Evolutionary conservation across 2,329 filamentous ascomycete species (phyloP), one percentile per base, ranked within the genome.

Genomic region (Ophiostoma ips): DNA sequence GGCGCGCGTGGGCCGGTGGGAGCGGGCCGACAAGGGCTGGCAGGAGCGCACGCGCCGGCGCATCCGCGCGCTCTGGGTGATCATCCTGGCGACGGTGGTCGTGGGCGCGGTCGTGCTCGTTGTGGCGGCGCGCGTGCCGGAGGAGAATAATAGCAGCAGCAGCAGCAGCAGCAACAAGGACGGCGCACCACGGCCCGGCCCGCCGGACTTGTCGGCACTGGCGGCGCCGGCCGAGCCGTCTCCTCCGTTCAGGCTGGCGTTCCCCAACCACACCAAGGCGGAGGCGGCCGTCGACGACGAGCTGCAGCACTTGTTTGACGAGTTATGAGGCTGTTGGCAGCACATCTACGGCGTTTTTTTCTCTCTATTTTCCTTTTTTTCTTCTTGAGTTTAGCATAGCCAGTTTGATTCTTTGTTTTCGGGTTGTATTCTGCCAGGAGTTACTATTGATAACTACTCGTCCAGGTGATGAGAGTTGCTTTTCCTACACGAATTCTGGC

Each of bases 11-110:
- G 81, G 84, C 60, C 68, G 69, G 28, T 85, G 83, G 73, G 81
- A 85, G 61, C 71, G 70, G 50, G 72, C 76, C 2, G 84, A 88
- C 63, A 70, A 68, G 45, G 76, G 79, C 58, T 83, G 81, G 71
- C 77, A 84, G 64, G 79, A 83, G 58, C 77, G 71, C 58, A 84
- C 79, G n/a, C 68, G 78, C 53, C 71, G 68, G 60, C 72, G 80
- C 46, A 66, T 86, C 54, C 77, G 75, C 56, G 70, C 75, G 18
- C 66, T 83, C 44, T 86, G 81, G 79, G 71, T 77, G 36, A 69
- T 79, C 54, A 74, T 73, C 53, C 74, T 67, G 19, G 61, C 69
- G 9, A 52, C 73, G 33, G 61, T 67, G 5, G 62, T 76, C 8
- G 60, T 77, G 13, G 62, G 71, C 33, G 54, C 66, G 7, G 61